Conservation (phyloP, 1,284 basidiomycete species). For the Rhodotorula sp. region DNA sequence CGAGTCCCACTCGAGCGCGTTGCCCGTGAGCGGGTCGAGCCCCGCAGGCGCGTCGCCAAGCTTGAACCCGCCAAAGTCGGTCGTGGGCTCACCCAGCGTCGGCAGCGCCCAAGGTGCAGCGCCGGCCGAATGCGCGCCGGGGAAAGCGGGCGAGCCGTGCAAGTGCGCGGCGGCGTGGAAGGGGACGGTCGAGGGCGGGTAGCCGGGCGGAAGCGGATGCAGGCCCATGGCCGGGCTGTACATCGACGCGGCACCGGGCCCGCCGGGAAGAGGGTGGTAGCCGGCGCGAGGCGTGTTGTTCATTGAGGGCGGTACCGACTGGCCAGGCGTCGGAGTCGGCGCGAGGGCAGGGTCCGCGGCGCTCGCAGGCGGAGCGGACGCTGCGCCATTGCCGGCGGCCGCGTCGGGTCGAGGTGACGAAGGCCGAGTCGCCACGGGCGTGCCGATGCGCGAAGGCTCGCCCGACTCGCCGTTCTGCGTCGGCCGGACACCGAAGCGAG, state of each 20-base stretch:
- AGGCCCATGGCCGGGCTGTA: not conserved
- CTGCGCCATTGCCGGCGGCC: not conserved
- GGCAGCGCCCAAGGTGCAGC: constrained; percentile 3
- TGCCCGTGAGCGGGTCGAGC: not conserved
- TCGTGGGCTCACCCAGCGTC: constrained; percentile 4
- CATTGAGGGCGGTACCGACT: constrained; percentile 1
- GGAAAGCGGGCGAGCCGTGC: not conserved
- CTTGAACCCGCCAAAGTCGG: constrained; percentile 16
- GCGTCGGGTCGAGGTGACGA: constrained; percentile 1
- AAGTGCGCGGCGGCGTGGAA: not conserved
- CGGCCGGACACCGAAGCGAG: constrained; percentile 25
- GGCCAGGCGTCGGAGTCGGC: not conserved
- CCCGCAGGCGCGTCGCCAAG: constrained; percentile 7
- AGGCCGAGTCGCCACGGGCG: constrained; percentile 1
- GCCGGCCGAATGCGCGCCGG: not conserved
- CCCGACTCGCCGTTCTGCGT: not conserved
- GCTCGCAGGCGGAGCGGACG: not conserved
- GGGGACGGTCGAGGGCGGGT: not conserved
- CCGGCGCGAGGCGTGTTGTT: constrained; percentile 1
- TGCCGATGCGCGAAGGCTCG: not conserved
- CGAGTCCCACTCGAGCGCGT: constrained; percentile 38
- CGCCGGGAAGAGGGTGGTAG: not conserved
- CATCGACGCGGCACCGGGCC: not conserved
- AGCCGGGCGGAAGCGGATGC: not conserved
- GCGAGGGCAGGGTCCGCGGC: constrained; percentile 4